Evolutionary conservation across 1,284 basidiomycete species (phyloP), one percentile per base, ranked within the genome.

Genomic region (Puccinia polysora): DNA sequence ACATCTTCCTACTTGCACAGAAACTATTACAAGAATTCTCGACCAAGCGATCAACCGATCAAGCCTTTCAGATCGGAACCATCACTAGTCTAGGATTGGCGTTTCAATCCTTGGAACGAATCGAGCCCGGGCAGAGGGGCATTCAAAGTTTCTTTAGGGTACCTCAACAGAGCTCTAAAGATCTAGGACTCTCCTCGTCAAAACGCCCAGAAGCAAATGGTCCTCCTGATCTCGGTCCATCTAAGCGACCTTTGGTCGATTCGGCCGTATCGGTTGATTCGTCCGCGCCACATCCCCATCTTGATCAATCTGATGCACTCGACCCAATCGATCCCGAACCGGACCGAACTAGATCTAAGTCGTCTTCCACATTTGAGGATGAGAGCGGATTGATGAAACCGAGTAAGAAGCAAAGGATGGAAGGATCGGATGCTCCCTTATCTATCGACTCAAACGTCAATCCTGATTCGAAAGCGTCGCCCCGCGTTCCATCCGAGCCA

Each of bases 11-110:
- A n/a, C 86, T 86, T 47, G 94, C 87, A 1, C 85, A 90, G 76
- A 89, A 86, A 78, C 83, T 98, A 1, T 92, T 94, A 89, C 88
- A 87, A 74, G 93, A 97, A 73, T 84, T 92, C 34, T 28, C 40
- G 18, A 25, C 45, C 20, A n/a, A n/a, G n/a, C 36, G 28, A 4
- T 20, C 15, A 34, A 1, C 45, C 12, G 52, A 56, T 20, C 47
- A 56, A 23, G 34, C 53, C 23, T 53, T 25, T n/a, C 52, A 58
- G 14, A 23, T 68, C 0, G 65, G 53, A 8, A 68, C 32, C 1
- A n/a, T 58, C 2, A 68, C 65, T 6, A 68, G 65, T 32, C 34
- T 68, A 43, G 47, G 52, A 10, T n/a, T 68, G 18, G 65, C 65
- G 8, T 68, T 68, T 56, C 65, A 68, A 23, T 56, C 20, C 50